Evolutionary conservation across 148 eudicot genomes (phyloP).

Genomic region (Rhododendron williamsianum): DNA sequence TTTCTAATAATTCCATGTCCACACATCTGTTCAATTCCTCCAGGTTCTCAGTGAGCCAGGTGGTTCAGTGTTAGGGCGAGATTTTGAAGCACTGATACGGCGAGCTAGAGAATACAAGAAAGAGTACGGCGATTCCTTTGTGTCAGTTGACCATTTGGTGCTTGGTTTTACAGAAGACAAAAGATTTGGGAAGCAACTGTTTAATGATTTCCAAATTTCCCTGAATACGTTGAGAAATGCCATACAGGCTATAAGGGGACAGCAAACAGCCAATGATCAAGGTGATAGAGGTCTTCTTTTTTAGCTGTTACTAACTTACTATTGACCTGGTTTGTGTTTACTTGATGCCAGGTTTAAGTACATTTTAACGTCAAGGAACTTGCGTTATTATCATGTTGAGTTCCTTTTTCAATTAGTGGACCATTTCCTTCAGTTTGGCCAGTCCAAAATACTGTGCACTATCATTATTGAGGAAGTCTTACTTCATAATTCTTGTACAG

Average conservation of each 20-base stretch:
- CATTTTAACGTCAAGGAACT: background rate
- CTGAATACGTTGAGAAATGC: constrained; percentile 52
- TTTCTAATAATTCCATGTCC: background rate
- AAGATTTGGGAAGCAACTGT: constrained; percentile 84
- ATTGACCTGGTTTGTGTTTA: background rate
- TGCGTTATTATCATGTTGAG: background rate
- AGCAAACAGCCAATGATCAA: constrained; percentile 81
- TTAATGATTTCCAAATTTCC: constrained; percentile 64
- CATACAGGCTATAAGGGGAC: constrained; percentile 69
- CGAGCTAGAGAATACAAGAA: constrained; percentile 76
- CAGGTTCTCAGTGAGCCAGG: constrained; percentile 89
- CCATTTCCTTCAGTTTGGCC: background rate
- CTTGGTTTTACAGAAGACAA: constrained; percentile 74
- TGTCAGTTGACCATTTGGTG: constrained; percentile 93
- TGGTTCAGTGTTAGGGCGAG: constrained; percentile 87
- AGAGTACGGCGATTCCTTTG: constrained; percentile 89
- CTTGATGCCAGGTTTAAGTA: background rate
- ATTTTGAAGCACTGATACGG: constrained; percentile 68
- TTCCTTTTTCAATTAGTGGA: background rate
- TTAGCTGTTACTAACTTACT: background rate
- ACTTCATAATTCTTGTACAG: constrained; percentile 28
- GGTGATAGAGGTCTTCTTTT: constrained; percentile 31
- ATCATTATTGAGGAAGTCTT: background rate
- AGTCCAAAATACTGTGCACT: background rate
- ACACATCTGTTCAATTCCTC: background rate